These are phyloP conservation scores for Pulveroboletus sp. DNA, from an alignment of 768 basidiomycete species.

Conservation along the genomic window DNA sequence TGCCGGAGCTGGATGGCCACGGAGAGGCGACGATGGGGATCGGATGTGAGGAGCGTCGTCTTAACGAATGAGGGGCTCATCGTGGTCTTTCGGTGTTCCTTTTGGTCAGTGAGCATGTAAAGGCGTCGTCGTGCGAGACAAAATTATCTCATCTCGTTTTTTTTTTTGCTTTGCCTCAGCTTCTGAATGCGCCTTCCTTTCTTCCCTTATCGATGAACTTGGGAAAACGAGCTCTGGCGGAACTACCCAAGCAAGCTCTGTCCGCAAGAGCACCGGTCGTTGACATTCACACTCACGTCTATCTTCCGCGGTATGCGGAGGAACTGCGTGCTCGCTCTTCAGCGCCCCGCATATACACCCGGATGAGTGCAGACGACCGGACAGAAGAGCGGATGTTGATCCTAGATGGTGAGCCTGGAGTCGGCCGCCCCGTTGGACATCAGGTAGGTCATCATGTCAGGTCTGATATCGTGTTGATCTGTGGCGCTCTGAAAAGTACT, in stretches of 20 bases:
- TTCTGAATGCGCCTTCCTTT: conserved; percentile 4
- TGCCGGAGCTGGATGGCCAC: neutral
- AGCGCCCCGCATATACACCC: conserved; percentile 63
- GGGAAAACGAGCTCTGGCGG: conserved; percentile 23
- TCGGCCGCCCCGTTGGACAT: conserved; percentile 74
- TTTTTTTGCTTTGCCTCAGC: conserved; percentile 1
- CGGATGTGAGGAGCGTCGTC: neutral
- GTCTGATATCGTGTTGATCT: conserved; percentile 8
- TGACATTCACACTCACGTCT: conserved; percentile 85
- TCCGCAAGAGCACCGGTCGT: conserved; percentile 43
- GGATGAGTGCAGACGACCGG: conserved; percentile 38
- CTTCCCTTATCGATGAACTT: conserved; percentile 27
- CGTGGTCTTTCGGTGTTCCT: neutral
- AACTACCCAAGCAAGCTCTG: conserved; percentile 17
- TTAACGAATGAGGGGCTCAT: conserved; percentile 4
- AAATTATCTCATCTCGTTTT: conserved; percentile 17
- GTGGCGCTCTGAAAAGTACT: conserved; percentile 46
- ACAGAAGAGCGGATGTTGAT: conserved; percentile 70
- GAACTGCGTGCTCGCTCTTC: conserved; percentile 58
- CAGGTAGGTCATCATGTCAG: conserved; percentile 41
- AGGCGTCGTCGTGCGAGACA: conserved; percentile 9
- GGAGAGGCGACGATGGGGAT: conserved; percentile 2
- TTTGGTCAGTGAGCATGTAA: conserved; percentile 11
- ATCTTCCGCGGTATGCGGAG: conserved; percentile 72
- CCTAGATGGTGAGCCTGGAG: conserved; percentile 73